Evolutionary conservation across 257 asterid genomes (phyloP).

Genomic region (Fraxinus quadrangulata): DNA sequence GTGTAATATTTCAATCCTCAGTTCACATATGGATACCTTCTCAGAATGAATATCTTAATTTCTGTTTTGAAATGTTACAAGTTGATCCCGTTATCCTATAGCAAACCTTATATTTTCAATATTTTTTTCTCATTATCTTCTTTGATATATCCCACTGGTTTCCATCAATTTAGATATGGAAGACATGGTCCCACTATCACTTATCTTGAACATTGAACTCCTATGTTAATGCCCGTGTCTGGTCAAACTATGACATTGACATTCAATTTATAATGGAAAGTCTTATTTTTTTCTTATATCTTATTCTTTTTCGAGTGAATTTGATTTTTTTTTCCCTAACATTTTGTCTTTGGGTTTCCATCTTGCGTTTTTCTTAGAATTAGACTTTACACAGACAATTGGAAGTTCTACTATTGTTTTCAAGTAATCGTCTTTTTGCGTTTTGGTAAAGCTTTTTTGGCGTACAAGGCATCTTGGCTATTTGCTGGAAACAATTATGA

Average conservation of each 20-base stretch:
- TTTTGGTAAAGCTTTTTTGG: constrained; percentile 80
- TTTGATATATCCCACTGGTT: not conserved
- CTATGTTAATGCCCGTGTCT: constrained; percentile 4
- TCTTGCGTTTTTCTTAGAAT: constrained; percentile 10
- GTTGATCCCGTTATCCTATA: not conserved
- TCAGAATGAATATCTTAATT: not conserved
- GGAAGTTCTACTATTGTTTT: constrained; percentile 8
- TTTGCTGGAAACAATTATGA: constrained; percentile 81
- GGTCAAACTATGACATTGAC: not conserved
- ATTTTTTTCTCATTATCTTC: not conserved
- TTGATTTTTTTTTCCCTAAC: not conserved
- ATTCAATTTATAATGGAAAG: not conserved
- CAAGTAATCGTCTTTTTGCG: constrained; percentile 22
- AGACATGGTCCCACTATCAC: constrained; percentile 7
- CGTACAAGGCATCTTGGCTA: constrained; percentile 85
- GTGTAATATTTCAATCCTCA: not conserved
- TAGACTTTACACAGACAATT: not conserved
- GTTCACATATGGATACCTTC: not conserved
- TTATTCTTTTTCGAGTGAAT: not conserved
- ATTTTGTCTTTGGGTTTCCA: constrained; percentile 3
- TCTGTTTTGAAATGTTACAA: not conserved
- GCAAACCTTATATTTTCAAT: not conserved
- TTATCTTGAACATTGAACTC: not conserved
- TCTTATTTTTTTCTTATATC: not conserved
- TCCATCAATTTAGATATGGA: not conserved